Conservation (phyloP, 1,284 basidiomycete species). For the Thecaphora frezii region DNA sequence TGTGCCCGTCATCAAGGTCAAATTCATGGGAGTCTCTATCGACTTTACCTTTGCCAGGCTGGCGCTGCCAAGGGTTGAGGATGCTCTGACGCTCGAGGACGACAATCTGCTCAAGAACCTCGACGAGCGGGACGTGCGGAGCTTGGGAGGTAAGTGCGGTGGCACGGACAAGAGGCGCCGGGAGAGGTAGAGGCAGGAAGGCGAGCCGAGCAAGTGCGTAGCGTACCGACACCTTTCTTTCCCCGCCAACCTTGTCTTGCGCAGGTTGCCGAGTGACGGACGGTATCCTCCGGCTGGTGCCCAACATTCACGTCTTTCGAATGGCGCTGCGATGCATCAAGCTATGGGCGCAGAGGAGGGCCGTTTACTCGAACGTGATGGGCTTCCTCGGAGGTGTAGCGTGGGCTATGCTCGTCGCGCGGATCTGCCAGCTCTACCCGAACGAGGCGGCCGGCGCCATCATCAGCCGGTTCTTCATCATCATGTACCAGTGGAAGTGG, state of each 20-base stretch:
- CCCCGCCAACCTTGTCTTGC: too few relatives aligned
- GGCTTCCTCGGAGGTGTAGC: slow-evolving; percentile 97
- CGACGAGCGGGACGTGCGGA: slow-evolving; percentile 91
- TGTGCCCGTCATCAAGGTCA: slow-evolving; percentile 90
- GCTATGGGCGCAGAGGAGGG: slow-evolving; percentile 92
- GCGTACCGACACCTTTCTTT: too few relatives aligned
- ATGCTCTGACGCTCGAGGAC: slow-evolving; percentile 84
- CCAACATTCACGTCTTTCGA: slow-evolving; percentile 90
- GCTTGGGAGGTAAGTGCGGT: slow-evolving; percentile 79
- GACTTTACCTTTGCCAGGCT: slow-evolving; percentile 91
- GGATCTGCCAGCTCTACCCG: slow-evolving; percentile 98
- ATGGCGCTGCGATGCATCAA: slow-evolving; percentile 94
- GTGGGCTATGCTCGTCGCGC: slow-evolving; percentile 96
- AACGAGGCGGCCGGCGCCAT: slow-evolving; percentile 91
- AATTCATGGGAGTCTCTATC: slow-evolving; percentile 87
- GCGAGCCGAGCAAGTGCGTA: too few relatives aligned
- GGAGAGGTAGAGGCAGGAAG: too few relatives aligned
- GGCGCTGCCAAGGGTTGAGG: slow-evolving; percentile 80
- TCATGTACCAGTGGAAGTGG: slow-evolving; percentile 97
- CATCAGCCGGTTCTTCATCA: slow-evolving; percentile 93
- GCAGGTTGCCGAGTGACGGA: slow-evolving; percentile 92
- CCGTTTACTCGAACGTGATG: slow-evolving; percentile 97
- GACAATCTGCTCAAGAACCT: slow-evolving; percentile 88
- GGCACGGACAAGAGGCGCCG: slow-evolving; percentile 15
- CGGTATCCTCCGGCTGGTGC: slow-evolving; percentile 91